Base-by-base conservation (phyloP, 2,329 filamentous ascomycete species). In the Ophiostoma triangulosporum region DNA sequence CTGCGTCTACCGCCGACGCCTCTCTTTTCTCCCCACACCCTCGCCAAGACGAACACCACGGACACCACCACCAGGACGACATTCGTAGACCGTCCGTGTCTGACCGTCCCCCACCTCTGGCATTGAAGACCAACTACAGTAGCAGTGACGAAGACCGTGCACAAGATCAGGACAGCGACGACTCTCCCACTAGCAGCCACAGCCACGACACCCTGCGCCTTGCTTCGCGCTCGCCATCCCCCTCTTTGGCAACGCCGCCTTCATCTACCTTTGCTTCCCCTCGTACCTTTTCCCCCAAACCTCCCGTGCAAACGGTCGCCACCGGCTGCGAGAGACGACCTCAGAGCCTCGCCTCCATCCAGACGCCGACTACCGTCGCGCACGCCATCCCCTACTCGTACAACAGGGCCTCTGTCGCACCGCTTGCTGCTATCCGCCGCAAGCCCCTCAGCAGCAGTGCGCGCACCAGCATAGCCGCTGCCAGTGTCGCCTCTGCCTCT, bases 401-500 rank as follows among this genome's bases (percentile, higher is more conserved):
- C 53, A 20, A 38, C 48, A 11, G 46, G 9, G 29, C 46, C 17
- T 48, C 46, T 11, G 15, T 48, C n/a, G 43, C 46, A 9, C 46
- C 46, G 29, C 17, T 48, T 35, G 48, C 48, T 1, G 20, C 48
- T 20, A 50, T 50, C 31, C 48, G 48, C 14, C 48, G 48, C 31
- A 50, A 50, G 31, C 48, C 48, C 5, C 24, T 50, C 22, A 50
- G 48, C 48, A 36, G 48, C 48, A 54, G 49, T 26, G 45, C 54
- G 7, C 46, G 54, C 31, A 48, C 29, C 7, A 50, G 54, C 51
- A 38, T 29, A 22, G 33, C 38, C 31, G 24, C 20, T 5, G 38
- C 38, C 32, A 22, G 35, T 31, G 38, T 27, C 11, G 49, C 24
- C 79, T 46, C 43, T 29, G 43, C 43, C 4, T 29, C 43, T 5